Base-by-base conservation (phyloP, 148 eudicot species). In the Limonium bicolor region DNA sequence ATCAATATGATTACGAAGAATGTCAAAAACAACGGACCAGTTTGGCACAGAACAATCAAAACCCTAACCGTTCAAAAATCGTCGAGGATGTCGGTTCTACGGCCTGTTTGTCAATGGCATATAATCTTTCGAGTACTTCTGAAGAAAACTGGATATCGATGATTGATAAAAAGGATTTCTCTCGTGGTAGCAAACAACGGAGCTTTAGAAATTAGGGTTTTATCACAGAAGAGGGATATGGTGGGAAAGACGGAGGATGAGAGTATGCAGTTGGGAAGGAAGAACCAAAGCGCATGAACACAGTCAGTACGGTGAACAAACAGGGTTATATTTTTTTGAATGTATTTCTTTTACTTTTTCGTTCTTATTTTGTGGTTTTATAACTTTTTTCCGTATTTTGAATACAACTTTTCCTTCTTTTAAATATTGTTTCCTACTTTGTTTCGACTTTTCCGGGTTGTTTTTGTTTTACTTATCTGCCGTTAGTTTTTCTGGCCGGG, bases 121-220 rank as follows among this genome's bases (percentile, higher is more conserved):
- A 26, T 10, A 9, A 44, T 18, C 17, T 22, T 12, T n/a, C 6
- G 24, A 44, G 3, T 23, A 12, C 12, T 21, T 23, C 42, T 24
- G 11, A 38, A 6, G 12, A 41, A 5, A 41, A 41, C 42, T 38
- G 11, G 46, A 25, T 20, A 41, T 7, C 26, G 26, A 27, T 21
- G 33, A 26, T n/a, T 20, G 13, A 36, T 11, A 22, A 29, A 16
- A 29, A 26, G 19, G 8, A 26, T 23, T 15, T 41, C 4, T 41
- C 21, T 21, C 15, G 46, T n/a, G 46, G 46, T 6, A 24, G 19
- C 3, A 4, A 26, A 19, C 50, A 30, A 46, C 11, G 15, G 50
- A 13, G 20, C 22, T 8, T 2, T 19, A 16, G 36, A 12, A 13
- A 46, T 46, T 46, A 46, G 50, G 50, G 50, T 46, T 46, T 46